phyloP scores from a whole-genome alignment of 1,284 basidiomycete species.

The Heterobasidion parviporum region DNA sequence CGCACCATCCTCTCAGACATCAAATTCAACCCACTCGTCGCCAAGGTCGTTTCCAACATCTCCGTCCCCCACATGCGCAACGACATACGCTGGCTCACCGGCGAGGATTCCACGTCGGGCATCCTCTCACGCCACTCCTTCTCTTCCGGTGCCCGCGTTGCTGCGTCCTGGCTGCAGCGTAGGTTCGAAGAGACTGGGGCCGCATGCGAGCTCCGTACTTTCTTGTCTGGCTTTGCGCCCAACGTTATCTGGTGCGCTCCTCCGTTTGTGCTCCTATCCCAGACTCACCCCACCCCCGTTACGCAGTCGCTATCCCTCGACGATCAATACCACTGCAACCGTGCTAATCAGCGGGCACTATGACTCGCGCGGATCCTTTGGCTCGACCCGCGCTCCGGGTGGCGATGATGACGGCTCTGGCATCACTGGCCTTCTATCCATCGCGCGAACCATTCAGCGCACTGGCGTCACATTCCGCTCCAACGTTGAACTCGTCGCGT shows the following conservation, averaged over 20 bases:
- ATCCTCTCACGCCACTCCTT: conserved; percentile 78
- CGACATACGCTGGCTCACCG: conserved; percentile 75
- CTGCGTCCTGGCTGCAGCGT: conserved; percentile 70
- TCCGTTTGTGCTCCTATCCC: neutral
- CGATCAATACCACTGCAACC: conserved; percentile 43
- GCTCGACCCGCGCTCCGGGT: conserved; percentile 62
- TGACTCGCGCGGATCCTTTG: conserved; percentile 82
- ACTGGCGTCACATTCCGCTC: conserved; percentile 55
- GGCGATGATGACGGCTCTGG: conserved; percentile 80
- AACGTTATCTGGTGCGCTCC: conserved; percentile 72
- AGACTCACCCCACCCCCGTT: neutral
- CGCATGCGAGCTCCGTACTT: conserved; percentile 55
- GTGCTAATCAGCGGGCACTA: conserved; percentile 78
- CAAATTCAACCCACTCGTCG: conserved; percentile 52
- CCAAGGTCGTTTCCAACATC: conserved; percentile 54
- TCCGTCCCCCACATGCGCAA: conserved; percentile 55
- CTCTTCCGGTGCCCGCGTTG: conserved; percentile 53
- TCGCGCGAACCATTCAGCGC: conserved; percentile 62
- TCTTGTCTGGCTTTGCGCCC: conserved; percentile 68
- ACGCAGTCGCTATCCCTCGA: conserved; percentile 44
- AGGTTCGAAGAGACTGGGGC: conserved; percentile 70
- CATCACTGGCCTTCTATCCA: conserved; percentile 65
- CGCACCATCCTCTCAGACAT: conserved; percentile 38
- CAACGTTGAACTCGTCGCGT: conserved; percentile 63
- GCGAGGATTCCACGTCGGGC: conserved; percentile 59